These are phyloP conservation scores for Rosa rugosa DNA, from an alignment of 306 rosid species.

Conservation along the genomic window DNA sequence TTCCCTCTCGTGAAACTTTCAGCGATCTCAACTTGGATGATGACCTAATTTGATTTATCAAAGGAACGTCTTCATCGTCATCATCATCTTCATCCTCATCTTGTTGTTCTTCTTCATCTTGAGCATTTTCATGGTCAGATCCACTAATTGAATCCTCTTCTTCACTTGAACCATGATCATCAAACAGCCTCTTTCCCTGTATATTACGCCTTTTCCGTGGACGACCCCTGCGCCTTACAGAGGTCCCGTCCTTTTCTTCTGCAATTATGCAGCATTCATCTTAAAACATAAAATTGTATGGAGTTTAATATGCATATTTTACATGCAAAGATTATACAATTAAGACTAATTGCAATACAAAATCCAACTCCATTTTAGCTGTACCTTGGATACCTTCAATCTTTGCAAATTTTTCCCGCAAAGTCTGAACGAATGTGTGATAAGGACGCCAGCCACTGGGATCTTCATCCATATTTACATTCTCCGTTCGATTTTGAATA, in stretches of 20 bases:
- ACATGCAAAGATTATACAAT: background rate
- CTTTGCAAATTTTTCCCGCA: conserved; percentile 79
- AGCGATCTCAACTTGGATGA: conserved; percentile 75
- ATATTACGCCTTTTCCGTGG: conserved; percentile 72
- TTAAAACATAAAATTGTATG: conserved; percentile 10
- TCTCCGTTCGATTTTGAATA: conserved; percentile 67
- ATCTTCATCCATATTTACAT: conserved; percentile 78
- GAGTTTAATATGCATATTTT: background rate
- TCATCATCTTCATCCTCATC: conserved; percentile 67
- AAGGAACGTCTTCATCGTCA: conserved; percentile 72
- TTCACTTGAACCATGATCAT: conserved; percentile 76
- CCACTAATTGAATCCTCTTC: conserved; percentile 89
- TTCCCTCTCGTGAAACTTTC: conserved; percentile 67
- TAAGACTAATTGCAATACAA: background rate
- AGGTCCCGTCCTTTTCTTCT: conserved; percentile 79
- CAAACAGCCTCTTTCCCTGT: conserved; percentile 81
- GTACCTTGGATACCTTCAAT: conserved; percentile 77
- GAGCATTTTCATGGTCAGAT: conserved; percentile 73
- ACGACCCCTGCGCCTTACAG: conserved; percentile 83
- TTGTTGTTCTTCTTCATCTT: conserved; percentile 54
- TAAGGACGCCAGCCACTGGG: conserved; percentile 99
- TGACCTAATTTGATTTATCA: conserved; percentile 71
- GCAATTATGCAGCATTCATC: conserved; percentile 30
- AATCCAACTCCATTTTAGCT: background rate
- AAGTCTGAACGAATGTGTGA: conserved; percentile 55